Conservation (phyloP, 306 rosid species). For the Bauhinia variegata region DNA sequence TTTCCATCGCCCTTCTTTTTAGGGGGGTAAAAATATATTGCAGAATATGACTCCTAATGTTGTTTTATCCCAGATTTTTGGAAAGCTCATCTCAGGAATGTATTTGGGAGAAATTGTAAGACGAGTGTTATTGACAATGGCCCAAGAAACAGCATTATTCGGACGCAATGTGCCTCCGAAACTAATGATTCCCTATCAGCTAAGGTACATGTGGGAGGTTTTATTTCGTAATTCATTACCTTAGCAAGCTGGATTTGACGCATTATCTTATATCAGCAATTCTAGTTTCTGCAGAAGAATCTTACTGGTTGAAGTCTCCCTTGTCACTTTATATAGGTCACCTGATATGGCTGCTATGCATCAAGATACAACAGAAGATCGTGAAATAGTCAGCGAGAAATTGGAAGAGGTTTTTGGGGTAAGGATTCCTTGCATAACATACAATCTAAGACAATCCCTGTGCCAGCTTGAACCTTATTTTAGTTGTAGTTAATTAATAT, state of each 20-base stretch:
- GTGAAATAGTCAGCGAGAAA: slow-evolving; percentile 57
- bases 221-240: no score
- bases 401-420: slow-evolving; percentile 63
- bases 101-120: slow-evolving; percentile 75
- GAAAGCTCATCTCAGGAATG: slow-evolving; percentile 64
- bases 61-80: slow-evolving; percentile 46
- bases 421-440: slow-evolving; percentile 18
- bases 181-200: slow-evolving; percentile 53
- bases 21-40: not conserved
- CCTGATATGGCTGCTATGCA: slow-evolving; percentile 80
- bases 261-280: not conserved
- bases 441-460: no score
- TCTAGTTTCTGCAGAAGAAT: not conserved
- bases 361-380: slow-evolving; percentile 73
- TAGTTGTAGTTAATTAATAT: no score
- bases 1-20: not conserved
- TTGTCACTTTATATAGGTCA: slow-evolving; percentile 40
- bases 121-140: slow-evolving; percentile 60
- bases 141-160: slow-evolving; percentile 64
- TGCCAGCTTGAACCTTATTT: no score
- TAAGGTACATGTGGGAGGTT: slow-evolving; percentile 47
- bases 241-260: no score
- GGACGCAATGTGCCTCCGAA: slow-evolving; percentile 54
- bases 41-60: not conserved
- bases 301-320: no score